Percentiles rank a stretch among this genome's conserved stretches.
These are phyloP conservation scores for Pascua guehoae DNA, from an alignment of 1,284 basidiomycete genomes.

Conservation along the genomic window DNA sequence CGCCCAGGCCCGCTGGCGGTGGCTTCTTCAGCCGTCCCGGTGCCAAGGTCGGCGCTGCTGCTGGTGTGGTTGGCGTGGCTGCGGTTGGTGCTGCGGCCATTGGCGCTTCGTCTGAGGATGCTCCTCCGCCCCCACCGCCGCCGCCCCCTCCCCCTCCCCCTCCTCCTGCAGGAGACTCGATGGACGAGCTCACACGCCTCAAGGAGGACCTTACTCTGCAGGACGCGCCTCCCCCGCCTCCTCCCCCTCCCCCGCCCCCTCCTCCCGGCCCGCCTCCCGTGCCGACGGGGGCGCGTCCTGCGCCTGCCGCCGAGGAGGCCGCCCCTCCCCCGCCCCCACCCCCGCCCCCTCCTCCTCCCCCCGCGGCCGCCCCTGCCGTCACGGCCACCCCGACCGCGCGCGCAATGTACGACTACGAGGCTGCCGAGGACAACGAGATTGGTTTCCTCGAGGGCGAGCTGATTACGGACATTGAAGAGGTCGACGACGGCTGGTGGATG, in stretches of 20 bases:
- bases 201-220: conserved; percentile 43
- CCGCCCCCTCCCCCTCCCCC: conserved; percentile 38
- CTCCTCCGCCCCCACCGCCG: conserved; percentile 18
- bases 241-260: conserved; percentile 29
- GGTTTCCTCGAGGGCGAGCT: conserved; percentile 72
- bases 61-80: neutral
- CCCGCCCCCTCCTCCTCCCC: conserved; percentile 35
- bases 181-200: conserved; percentile 41
- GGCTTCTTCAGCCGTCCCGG: conserved; percentile 24
- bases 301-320: neutral
- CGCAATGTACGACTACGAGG: conserved; percentile 74
- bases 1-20: conserved; percentile 23
- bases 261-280: conserved; percentile 35
- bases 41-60: conserved; percentile 23
- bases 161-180: conserved; percentile 50
- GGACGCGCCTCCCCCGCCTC: conserved; percentile 29
- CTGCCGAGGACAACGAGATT: conserved; percentile 66
- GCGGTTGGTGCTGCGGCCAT: neutral
- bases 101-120: neutral
- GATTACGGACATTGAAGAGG: conserved; percentile 73
- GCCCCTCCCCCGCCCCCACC: conserved; percentile 20
- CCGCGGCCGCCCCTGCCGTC: conserved; percentile 11
- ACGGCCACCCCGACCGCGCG: conserved; percentile 47
- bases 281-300: conserved; percentile 28
- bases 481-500: conserved; percentile 81